phyloP scores from a whole-genome alignment of 495 filamentous ascomycete genomes.

The Cenococcum geophilum region DNA sequence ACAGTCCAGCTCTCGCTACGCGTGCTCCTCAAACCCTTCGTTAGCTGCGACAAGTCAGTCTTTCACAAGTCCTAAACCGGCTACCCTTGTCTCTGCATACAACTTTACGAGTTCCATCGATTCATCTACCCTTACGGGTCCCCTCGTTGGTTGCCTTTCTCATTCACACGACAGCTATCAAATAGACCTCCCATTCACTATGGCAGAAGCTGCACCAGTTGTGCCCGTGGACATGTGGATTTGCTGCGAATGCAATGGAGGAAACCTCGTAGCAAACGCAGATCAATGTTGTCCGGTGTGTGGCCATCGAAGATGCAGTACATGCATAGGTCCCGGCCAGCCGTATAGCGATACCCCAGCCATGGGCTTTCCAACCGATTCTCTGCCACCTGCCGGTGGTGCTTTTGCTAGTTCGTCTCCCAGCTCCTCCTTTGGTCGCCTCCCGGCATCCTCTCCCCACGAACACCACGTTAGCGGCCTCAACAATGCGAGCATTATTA shows the following conservation, averaged over 20 bases:
- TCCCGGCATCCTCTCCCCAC: no score
- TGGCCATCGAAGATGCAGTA: not conserved
- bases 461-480: not conserved
- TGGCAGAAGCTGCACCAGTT: not conserved
- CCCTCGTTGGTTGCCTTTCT: no score
- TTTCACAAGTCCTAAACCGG: not conserved
- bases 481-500: not conserved
- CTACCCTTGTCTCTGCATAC: not conserved
- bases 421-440: not conserved
- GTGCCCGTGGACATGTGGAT: not conserved
- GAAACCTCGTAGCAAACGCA: not conserved
- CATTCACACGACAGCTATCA: no score
- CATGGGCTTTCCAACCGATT: not conserved
- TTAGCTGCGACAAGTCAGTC: not conserved
- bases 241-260: not conserved
- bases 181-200: not conserved
- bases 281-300: not conserved
- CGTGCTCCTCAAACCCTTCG: not conserved
- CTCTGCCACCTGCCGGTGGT: not conserved
- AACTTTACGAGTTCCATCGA: not conserved
- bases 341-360: not conserved
- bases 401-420: not conserved
- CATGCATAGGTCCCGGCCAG: not conserved
- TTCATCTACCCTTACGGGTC: not conserved
- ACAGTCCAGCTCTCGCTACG: not conserved